Evolutionary conservation across 495 filamentous ascomycete genomes (phyloP), one percentile per base, ranked within the genome.

Genomic region (Mycothermus thermophilus): DNA sequence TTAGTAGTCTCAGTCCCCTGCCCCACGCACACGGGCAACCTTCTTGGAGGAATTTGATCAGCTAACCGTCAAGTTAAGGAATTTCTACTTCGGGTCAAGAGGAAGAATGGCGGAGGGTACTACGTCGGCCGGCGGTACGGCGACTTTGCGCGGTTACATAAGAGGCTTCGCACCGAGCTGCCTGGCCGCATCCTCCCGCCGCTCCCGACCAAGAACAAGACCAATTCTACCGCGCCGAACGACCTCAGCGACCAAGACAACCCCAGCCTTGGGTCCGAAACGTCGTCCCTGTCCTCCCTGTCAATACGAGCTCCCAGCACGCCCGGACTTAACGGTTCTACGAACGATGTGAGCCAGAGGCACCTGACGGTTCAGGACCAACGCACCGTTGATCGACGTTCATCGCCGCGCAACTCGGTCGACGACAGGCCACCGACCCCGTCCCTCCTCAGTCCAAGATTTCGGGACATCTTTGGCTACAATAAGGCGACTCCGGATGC

Each of bases 151-250:
- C 72, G 69, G 42, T 64, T 97, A 36, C 77, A 93, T 50, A 83
- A 81, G 52, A 59, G 72, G 44, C 56, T 97, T 26, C 75, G 83
- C 25, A 75, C 72, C 12, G 90, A 96, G 59, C 66, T 97, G 21
- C 90, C 90, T 0, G 90, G 92, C 16, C 95, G 92, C 45, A 71
- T 92, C 9, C 68, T 97, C 1, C 81, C 90, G 5, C 69, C 84
- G 9, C 64, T 96, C 13, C 90, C 90, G 1, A 74, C 78, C 38
- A 97, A 97, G 63, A 92, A 93, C 57, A 90, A 84, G 56, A 65
- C 72, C 2, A 75, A 79, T 16, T 70, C 72, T 7, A 69, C 72
- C 4, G 66, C 79, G 1, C 59, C 72, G 8, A 64, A 70, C 29
- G n/a, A 59, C 72, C 3, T 42, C 66, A 12, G 52, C 58, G 10